A percentile compares a stretch with the other conserved stretches of the same genome.
These are phyloP conservation scores for Sordariomycetes sp. DNA, from an alignment of 2,329 filamentous ascomycete genomes.

Conservation along the genomic window DNA sequence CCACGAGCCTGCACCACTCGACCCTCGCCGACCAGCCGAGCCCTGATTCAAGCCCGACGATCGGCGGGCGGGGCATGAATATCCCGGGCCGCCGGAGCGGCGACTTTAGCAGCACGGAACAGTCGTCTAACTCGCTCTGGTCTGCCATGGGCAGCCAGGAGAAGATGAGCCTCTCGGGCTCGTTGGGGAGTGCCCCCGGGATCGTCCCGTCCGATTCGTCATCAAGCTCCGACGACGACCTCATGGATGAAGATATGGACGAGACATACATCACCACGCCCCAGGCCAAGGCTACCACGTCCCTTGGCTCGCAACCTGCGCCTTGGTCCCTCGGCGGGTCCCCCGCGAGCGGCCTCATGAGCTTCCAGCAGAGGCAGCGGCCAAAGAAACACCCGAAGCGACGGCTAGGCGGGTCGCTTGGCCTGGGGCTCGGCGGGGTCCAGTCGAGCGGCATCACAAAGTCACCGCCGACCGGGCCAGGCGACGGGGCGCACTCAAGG, in stretches of 20 bases:
- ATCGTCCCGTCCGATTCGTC: conserved; percentile 67
- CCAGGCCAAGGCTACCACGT: conserved; percentile 28
- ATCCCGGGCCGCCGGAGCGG: conserved; percentile 43
- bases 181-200: conserved; percentile 59
- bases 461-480: conserved; percentile 55
- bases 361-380: conserved; percentile 69
- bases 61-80: conserved; percentile 56
- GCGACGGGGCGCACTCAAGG: conserved; percentile 39
- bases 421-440: conserved; percentile 35
- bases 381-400: conserved; percentile 57
- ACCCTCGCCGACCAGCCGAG: conserved; percentile 82
- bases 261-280: conserved; percentile 78
- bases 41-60: conserved; percentile 81
- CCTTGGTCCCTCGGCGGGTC: conserved; percentile 51
- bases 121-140: conserved; percentile 64
- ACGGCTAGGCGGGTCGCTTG: conserved; percentile 36
- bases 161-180: conserved; percentile 65
- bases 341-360: conserved; percentile 51
- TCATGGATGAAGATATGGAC: conserved; percentile 65
- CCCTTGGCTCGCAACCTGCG: conserved; percentile 23
- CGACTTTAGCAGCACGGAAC: conserved; percentile 40
- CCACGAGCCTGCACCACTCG: conserved; percentile 90
- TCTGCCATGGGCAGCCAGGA: conserved; percentile 61
- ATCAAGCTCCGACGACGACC: conserved; percentile 57
- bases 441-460: conserved; percentile 38